Evolutionary conservation across 257 asterid species (phyloP), one percentile per base, ranked within the genome.

Genomic region (Jacaranda copaia): DNA sequence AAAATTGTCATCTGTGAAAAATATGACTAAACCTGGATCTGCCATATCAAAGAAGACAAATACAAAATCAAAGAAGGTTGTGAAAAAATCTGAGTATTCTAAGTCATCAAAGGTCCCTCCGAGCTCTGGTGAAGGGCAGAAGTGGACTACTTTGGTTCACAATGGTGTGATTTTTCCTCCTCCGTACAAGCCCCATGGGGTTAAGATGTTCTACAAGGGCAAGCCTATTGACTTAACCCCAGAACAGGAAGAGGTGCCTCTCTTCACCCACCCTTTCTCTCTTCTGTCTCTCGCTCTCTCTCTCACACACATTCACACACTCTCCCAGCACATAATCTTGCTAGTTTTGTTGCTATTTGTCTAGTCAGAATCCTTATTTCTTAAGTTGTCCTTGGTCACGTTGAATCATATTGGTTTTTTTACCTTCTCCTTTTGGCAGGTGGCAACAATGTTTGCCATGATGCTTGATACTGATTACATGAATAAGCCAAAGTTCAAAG

Each of bases 81-180:
- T 79, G 69, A 93, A 92, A 74, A 85, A 65, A 55, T 81, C 96
- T 7, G 81, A 85, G 75, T 93, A 86, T 81, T 87, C 96, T 14
- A 91, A 85, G 86, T 89, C 99, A 43, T 95, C 96, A 13, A 95
- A 79, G 85, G 83, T 90, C 73, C 90, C 84, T 74, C 98, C 99
- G 15, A 73, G 96, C 82, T 96, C 97, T 77, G 99, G 99, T 69
- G 99, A 91, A 72, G 98, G 97, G 83, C 91, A 93, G 87, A 96
- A 96, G 86, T 96, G 99, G 99, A 88, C 92, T 75, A 93, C 96
- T 42, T 84, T 96, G 91, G 92, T 85, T 69, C 99, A 96, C 85
- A 96, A 80, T 77, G 99, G 99, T 72, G 94, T 96, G 73, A 96
- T 93, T 70, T 96, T 96, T 82, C 99, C 99, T 2, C 96, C 99